phyloP scores from a whole-genome alignment of 495 filamentous ascomycete genomes.

The Hypoxylon perforatum region DNA sequence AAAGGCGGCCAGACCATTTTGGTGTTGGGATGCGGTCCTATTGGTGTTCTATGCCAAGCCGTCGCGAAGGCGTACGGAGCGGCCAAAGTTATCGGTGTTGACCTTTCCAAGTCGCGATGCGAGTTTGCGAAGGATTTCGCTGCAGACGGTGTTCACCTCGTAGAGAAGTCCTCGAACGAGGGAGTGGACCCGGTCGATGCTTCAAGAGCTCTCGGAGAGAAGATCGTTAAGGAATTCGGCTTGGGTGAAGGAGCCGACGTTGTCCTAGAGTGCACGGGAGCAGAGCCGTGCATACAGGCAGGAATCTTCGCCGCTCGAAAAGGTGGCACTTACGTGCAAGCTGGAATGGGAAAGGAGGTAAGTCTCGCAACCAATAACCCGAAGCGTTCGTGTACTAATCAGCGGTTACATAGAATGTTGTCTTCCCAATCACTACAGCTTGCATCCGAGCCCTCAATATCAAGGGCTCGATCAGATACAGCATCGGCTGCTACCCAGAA shows the following conservation, averaged over 20 bases:
- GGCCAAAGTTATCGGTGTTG: conserved; percentile 63
- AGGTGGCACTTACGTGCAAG: not conserved
- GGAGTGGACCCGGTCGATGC: conserved; percentile 38
- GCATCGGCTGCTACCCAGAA: too few relatives aligned
- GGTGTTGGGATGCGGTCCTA: conserved; percentile 66
- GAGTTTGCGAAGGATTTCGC: conserved; percentile 62
- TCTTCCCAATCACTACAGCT: too few relatives aligned
- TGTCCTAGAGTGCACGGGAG: not conserved
- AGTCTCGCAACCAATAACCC: too few relatives aligned
- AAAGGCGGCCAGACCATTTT: conserved; percentile 61
- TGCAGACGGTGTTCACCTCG: conserved; percentile 51
- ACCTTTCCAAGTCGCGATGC: conserved; percentile 61
- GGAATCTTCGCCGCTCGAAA: not conserved
- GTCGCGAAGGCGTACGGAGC: conserved; percentile 66
- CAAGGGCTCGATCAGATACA: too few relatives aligned
- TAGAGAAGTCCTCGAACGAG: not conserved
- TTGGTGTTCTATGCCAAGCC: conserved; percentile 65
- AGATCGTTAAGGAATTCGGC: not conserved
- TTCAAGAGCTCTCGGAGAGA: conserved; percentile 13
- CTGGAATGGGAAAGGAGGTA: not conserved
- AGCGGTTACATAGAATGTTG: too few relatives aligned
- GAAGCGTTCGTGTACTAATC: too few relatives aligned
- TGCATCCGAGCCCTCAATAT: too few relatives aligned
- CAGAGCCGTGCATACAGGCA: not conserved
- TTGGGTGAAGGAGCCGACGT: not conserved